phyloP scores from a whole-genome alignment of 192 early-diverging fungal species.

The Backusella sp. region DNA sequence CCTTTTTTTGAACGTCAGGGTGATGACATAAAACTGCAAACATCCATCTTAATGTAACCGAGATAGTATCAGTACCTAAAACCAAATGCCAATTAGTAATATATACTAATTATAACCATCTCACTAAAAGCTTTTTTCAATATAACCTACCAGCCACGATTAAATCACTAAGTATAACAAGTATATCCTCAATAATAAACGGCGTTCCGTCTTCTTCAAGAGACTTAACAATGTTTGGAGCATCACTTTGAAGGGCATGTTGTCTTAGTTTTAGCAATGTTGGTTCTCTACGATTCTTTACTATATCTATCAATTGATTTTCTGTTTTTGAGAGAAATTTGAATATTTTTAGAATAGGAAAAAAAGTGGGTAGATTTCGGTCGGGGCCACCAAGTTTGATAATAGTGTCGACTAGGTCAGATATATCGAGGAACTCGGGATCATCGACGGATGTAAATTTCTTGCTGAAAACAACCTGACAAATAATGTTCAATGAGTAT shows the following conservation, averaged over 20 bases:
- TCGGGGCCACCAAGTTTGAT: background rate
- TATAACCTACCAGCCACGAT: background rate
- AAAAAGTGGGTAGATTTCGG: background rate
- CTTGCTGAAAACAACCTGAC: background rate
- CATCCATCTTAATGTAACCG: conserved; percentile 17
- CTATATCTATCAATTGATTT: background rate
- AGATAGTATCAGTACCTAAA: conserved; percentile 5
- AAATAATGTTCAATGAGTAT: conserved; percentile 4
- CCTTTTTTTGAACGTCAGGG: conserved; percentile 20
- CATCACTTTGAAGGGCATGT: background rate
- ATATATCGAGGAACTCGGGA: background rate
- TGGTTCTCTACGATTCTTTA: background rate
- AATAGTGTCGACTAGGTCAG: background rate
- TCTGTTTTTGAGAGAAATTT: background rate
- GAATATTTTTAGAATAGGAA: background rate
- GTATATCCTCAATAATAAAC: background rate
- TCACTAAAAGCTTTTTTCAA: background rate
- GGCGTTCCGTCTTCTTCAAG: background rate
- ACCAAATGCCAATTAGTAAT: background rate
- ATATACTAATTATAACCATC: background rate
- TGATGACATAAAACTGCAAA: conserved; percentile 11
- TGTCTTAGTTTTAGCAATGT: background rate
- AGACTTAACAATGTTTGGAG: background rate
- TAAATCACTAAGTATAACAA: conserved; percentile 4
- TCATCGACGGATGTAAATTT: background rate